Base-by-base conservation (phyloP, 257 asterid species). In the Nicotiana tabacum region DNA sequence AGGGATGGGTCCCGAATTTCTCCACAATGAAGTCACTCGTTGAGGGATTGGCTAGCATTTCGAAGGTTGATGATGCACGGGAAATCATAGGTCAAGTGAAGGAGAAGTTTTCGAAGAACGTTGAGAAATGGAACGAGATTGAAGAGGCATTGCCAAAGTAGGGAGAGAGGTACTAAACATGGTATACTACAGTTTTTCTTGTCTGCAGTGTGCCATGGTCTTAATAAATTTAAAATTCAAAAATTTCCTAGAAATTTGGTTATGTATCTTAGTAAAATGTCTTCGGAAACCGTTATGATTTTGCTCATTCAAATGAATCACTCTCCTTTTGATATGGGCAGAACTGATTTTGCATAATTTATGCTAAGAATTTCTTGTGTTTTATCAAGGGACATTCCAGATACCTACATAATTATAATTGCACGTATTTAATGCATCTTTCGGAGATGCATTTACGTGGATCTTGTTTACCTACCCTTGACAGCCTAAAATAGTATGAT, bases 21-120 rank as follows among this genome's bases (percentile, higher is more conserved):
- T 53, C 94, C 1, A 90, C 91, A 51, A 92, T 91, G 98, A 93
- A 81, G 86, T 58, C 82, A 61, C 99, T 96, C n/a, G 98, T 94
- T 33, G 85, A 88, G 64, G 98, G 98, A 48, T 84, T 96, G 51
- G 92, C 84, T 80, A 87, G 91, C 84, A 88, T 87, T 66, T 88
- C 84, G 9, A 94, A 87, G 84, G 88, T 90, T 68, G 90, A 89
- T 13, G 98, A 93, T 35, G 97, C 98, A 0, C 90, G 77, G 80
- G 89, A 89, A 53, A 87, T 94, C 30, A 85, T 94, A 29, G 84
- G 87, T 27, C 89, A 77, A 82, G 77, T 94, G 85, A 94, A 90
- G 88, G 88, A 84, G 88, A 93, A 86, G 67, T 94, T 93, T 83
- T 21, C 90, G 1, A 85, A 83, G 61, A 85, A 88, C 72, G 88